A percentile compares a stretch with the other conserved stretches of the same genome.
These are phyloP conservation scores for Picea sitchensis DNA, from an alignment of 75 land plant species.

Conservation along the genomic window DNA sequence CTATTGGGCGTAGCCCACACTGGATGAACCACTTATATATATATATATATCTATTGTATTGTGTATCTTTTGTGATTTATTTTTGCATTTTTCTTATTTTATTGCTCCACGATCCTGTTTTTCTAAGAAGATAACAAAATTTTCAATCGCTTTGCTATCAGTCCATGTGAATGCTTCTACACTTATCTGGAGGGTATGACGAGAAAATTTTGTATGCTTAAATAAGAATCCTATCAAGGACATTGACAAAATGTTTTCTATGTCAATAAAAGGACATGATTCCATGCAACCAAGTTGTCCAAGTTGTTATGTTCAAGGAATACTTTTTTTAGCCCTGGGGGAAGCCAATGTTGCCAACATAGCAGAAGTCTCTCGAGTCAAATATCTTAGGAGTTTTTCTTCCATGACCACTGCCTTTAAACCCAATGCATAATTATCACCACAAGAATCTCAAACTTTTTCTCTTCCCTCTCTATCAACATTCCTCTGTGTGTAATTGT, in stretches of 20 bases:
- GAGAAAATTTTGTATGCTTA: conserved; percentile 18
- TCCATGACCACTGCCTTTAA: conserved; percentile 85
- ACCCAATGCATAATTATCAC: conserved; percentile 36
- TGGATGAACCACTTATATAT: no score
- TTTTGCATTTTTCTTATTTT: no score
- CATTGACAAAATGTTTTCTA: conserved; percentile 41
- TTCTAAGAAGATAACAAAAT: conserved; percentile 38
- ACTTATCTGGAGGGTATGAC: conserved; percentile 44
- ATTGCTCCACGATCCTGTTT: no score
- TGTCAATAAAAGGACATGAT: conserved; percentile 25
- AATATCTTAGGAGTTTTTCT: conserved; percentile 79
- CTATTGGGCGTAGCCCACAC: no score
- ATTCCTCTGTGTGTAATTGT: no score
- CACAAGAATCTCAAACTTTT: conserved; percentile 52
- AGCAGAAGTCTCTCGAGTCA: conserved; percentile 79
- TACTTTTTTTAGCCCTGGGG: conserved; percentile 50
- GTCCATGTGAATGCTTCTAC: conserved; percentile 73
- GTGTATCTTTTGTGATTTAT: no score
- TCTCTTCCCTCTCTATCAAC: conserved; percentile 51
- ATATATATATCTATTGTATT: no score
- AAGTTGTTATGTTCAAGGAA: conserved; percentile 57
- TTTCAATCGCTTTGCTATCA: conserved; percentile 78
- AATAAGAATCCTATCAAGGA: conserved; percentile 53
- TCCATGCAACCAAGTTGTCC: conserved; percentile 35
- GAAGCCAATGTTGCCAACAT: conserved; percentile 72